phyloP scores from a whole-genome alignment of 2,329 filamentous ascomycete species.

The Ascochyta viciae-villosae region DNA sequence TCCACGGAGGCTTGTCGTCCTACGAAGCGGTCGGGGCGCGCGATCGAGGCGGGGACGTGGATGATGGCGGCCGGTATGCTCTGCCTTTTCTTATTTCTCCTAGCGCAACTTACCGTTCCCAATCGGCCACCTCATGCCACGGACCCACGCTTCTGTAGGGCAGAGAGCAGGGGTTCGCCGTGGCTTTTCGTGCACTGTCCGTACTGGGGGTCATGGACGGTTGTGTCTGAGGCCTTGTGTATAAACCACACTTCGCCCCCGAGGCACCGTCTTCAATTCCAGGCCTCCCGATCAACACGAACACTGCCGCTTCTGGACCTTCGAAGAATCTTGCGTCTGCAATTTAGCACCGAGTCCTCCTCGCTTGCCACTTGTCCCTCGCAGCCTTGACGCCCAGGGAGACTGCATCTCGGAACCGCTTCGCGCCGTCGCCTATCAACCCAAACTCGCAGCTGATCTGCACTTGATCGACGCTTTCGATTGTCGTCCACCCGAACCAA shows the following conservation, averaged over 20 bases:
- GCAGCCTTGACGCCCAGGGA: slow-evolving; percentile 38
- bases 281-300: slow-evolving; percentile 44
- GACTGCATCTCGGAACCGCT: slow-evolving; percentile 25
- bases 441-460: slow-evolving; percentile 37
- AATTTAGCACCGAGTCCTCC: slow-evolving; percentile 17
- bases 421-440: slow-evolving; percentile 35
- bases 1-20: slow-evolving; percentile 39
- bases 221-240: slow-evolving; percentile 39
- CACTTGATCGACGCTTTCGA: slow-evolving; percentile 11
- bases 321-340: slow-evolving; percentile 18
- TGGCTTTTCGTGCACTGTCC: slow-evolving; percentile 41
- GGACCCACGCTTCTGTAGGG: slow-evolving; percentile 41
- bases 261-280: slow-evolving; percentile 34
- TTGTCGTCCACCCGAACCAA: slow-evolving; percentile 7
- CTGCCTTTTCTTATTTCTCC: slow-evolving; percentile 46
- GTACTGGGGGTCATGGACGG: slow-evolving; percentile 39
- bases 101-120: slow-evolving; percentile 46
- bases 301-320: slow-evolving; percentile 30
- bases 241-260: slow-evolving; percentile 49
- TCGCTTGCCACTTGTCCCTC: slow-evolving; percentile 32
- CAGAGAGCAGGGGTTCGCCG: slow-evolving; percentile 42
- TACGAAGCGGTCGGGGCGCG: slow-evolving; percentile 46
- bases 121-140: slow-evolving; percentile 45
- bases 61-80: slow-evolving; percentile 38
- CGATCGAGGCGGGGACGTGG: slow-evolving; percentile 47